A percentile compares a stretch with the other conserved stretches of the same genome.
Conservation (phyloP, 352 stramenopile genomes). For the Globisporangium acanthophoron region DNA sequence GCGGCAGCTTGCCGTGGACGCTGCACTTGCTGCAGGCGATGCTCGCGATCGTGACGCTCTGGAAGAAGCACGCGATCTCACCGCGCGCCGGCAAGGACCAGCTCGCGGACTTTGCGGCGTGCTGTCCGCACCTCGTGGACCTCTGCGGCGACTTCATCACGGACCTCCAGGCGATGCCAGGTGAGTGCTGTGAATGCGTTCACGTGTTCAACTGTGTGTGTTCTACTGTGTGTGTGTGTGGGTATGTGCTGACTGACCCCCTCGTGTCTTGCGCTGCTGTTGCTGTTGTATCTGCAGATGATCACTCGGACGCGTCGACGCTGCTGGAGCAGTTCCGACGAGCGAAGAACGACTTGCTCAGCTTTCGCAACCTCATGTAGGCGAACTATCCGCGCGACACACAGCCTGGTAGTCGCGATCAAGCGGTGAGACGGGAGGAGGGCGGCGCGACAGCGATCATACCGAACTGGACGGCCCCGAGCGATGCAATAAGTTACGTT, state of each 20-base stretch:
- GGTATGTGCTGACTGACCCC: slow-evolving; percentile 6
- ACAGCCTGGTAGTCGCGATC: neutral
- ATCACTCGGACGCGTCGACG: slow-evolving; percentile 42
- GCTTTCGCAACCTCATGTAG: slow-evolving; percentile 69
- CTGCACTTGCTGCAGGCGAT: slow-evolving; percentile 77
- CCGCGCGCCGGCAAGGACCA: slow-evolving; percentile 59
- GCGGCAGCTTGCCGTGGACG: slow-evolving; percentile 51
- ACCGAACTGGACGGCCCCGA: no score
- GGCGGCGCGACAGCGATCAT: no score
- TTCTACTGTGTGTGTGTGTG: neutral
- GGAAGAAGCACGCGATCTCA: slow-evolving; percentile 79
- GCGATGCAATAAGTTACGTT: neutral
- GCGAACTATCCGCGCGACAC: slow-evolving; percentile 1
- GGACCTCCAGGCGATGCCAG: slow-evolving; percentile 71
- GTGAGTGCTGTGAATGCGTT: slow-evolving; percentile 25
- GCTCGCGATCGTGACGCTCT: slow-evolving; percentile 67
- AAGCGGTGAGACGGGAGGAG: no score
- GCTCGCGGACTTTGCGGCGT: slow-evolving; percentile 67
- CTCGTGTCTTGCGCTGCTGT: neutral
- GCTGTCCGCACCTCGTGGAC: slow-evolving; percentile 71
- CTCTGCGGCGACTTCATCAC: slow-evolving; percentile 78
- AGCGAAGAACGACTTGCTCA: slow-evolving; percentile 67
- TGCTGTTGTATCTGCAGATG: slow-evolving; percentile 35
- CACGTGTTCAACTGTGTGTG: neutral
- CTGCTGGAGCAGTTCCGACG: slow-evolving; percentile 72